Base-by-base conservation (phyloP, 768 basidiomycete species). In the Pleurotus giganteus region DNA sequence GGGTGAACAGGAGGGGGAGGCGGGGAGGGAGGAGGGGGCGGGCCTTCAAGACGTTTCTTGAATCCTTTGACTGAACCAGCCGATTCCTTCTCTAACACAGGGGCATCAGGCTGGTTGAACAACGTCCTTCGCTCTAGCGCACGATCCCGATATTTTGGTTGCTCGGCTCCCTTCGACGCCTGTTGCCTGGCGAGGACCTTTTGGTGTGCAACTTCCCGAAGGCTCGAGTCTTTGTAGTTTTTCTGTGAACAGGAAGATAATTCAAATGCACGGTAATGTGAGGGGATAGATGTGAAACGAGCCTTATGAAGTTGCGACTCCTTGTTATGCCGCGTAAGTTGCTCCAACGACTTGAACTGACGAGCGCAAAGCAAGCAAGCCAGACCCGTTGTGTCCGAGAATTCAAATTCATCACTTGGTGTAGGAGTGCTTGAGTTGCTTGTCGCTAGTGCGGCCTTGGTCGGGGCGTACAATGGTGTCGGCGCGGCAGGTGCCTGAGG, bases 301-400 rank as follows among this genome's bases (percentile, higher is more conserved):
- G 76, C 96, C 90, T 98, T 98, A 73, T 99, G 97, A 59, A 99
- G 74, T 66, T 90, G 91, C 23, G 97, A 99, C 73, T 91, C 92
- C 63, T 86, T 88, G 66, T 91, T 94, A 68, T 99, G 97, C 15
- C 93, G 85, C 63, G 81, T 86, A 37, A 99, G 78, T 60, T 91
- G 86, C 23, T 96, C 94, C 55, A 88, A 61, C 3, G 81, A 75
- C 72, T 96, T 98, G 83, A 99, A 94, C 66, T 95, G 91, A 27
- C 97, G 81, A 36, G 93, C 84, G 66, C 97, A 99, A 12, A 99
- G 83, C 47, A 98, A 69, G 67, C 97, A 98, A 52, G 86, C 88
- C 61, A 92, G 71, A 41, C 83, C 82, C 47, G 67, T 71, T 4
- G 83, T 72, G 66, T 98, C 94, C 46, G 89, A 84, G 61, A 90